These are phyloP conservation scores for Rubia peregrina DNA, from an alignment of 305 asterid genomes.

Conservation along the genomic window DNA sequence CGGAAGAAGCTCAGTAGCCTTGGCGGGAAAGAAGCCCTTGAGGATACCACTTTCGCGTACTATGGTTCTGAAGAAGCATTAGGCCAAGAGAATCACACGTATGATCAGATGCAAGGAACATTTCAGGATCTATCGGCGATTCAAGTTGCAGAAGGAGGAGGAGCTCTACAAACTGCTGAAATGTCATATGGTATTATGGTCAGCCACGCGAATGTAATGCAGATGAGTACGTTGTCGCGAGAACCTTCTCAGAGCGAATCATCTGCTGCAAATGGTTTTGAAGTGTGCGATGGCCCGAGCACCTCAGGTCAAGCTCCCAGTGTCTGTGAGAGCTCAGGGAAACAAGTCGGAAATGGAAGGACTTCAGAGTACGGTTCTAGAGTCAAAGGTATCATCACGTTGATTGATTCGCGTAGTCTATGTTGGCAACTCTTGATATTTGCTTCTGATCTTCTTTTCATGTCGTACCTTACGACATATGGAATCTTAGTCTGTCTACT, in stretches of 20 bases:
- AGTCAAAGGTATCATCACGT: slow-evolving; percentile 36
- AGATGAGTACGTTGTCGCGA: slow-evolving; percentile 38
- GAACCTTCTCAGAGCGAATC: slow-evolving; percentile 87
- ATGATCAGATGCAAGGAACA: slow-evolving; percentile 32
- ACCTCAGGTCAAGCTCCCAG: slow-evolving; percentile 50
- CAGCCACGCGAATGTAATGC: slow-evolving; percentile 37
- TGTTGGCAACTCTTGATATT: no score
- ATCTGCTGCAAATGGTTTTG: slow-evolving; percentile 54
- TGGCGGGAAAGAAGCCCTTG: slow-evolving; percentile 31
- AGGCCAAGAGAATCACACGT: slow-evolving; percentile 27
- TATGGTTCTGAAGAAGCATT: slow-evolving; percentile 34
- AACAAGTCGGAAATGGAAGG: slow-evolving; percentile 38
- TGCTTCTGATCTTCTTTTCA: no score
- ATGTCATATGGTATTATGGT: slow-evolving; percentile 34
- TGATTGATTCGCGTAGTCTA: background rate
- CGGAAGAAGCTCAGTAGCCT: slow-evolving; percentile 47
- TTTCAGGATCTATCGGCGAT: slow-evolving; percentile 33
- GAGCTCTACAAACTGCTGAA: slow-evolving; percentile 36
- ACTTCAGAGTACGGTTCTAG: slow-evolving; percentile 42
- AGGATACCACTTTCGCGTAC: slow-evolving; percentile 38
- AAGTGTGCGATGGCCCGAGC: slow-evolving; percentile 53
- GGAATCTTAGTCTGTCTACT: background rate
- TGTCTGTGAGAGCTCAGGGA: slow-evolving; percentile 50
- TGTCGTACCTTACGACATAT: background rate
- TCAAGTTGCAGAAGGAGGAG: slow-evolving; percentile 38